Evolutionary conservation across 257 asterid species (phyloP), one percentile per base, ranked within the genome.

Genomic region (Nicotiana otophora): DNA sequence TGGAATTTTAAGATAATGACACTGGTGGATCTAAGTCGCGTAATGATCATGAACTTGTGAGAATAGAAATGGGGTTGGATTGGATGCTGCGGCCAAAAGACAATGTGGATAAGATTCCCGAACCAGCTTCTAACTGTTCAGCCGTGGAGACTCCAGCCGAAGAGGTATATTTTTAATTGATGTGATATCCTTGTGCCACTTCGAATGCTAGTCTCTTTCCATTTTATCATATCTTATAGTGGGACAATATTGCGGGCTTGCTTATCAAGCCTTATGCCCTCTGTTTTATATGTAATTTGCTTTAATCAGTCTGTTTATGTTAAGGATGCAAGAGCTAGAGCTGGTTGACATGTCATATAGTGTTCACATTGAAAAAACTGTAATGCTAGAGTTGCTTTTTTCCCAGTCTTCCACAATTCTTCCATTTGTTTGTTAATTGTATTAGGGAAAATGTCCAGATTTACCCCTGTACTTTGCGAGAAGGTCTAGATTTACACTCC

Each of bases 31-130:
- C 88, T 77, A 85, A 85, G 77, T 77, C 81, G n/a, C 87, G 67
- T 61, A 85, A 83, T 81, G 74, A 75, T 62, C 84, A 80, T 48
- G 82, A 85, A 70, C 75, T 55, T 81, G 83, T 83, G 83, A 90
- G 99, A 87, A 94, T 91, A 88, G 97, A 93, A 88, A 90, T 89
- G 91, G 99, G 99, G 62, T 86, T 96, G 89, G 99, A 93, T n/a
- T 96, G 98, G 98, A 96, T 96, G 98, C 92, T 94, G 82, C 91
- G 91, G 75, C 95, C 98, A 3, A 89, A 90, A 77, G 93, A 91
- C 48, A 75, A 61, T 42, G 55, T 55, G 15, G 91, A 89, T 82
- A 86, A 86, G 83, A 83, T 83, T 84, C 78, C 86, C 20, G 75
- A 76, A 42, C 57, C 87, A 68, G 82, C 87, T 74, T 60, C 83